Percentiles rank a stretch among this genome's conserved stretches.
Conservation (phyloP, 2,329 filamentous ascomycete genomes). For the Alternaria gaisen region DNA sequence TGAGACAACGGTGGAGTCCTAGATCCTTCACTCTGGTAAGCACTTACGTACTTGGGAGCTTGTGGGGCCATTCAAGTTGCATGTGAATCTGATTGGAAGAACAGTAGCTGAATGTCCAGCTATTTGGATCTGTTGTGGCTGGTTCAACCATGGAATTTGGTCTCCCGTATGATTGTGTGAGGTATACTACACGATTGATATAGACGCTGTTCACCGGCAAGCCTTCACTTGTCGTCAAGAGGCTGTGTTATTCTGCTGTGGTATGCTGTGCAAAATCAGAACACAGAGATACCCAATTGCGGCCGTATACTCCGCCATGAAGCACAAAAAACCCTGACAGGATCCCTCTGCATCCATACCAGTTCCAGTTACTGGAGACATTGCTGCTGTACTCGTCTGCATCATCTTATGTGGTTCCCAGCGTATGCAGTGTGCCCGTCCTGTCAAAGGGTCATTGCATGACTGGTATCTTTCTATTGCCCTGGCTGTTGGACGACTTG, state of each 20-base stretch:
- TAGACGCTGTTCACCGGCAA: not conserved
- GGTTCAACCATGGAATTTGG: constrained; percentile 3
- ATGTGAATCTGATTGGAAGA: constrained; percentile 5
- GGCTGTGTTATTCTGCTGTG: constrained; percentile 8
- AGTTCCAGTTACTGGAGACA: constrained; percentile 16
- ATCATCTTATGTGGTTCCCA: constrained; percentile 24
- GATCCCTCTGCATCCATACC: not conserved
- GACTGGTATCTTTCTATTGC: constrained; percentile 27
- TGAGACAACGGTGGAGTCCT: constrained; percentile 8
- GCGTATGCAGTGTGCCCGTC: constrained; percentile 24
- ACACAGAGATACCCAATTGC: not conserved
- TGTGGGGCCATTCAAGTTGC: constrained; percentile 1
- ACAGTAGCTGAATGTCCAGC: not conserved
- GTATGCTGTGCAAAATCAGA: constrained; percentile 4
- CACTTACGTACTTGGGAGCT: not conserved
- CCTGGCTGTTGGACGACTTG: constrained; percentile 79
- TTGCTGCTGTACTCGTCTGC: constrained; percentile 20
- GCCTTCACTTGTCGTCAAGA: not conserved
- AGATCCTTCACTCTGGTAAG: not conserved
- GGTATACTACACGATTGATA: constrained; percentile 6
- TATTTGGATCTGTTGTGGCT: constrained; percentile 9
- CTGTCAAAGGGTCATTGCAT: constrained; percentile 27
- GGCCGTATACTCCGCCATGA: constrained; percentile 2
- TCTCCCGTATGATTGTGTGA: constrained; percentile 1
- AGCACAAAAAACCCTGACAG: not conserved